Evolutionary conservation across 352 stramenopile species (phyloP).

Genomic region (Bremia lactucae): DNA sequence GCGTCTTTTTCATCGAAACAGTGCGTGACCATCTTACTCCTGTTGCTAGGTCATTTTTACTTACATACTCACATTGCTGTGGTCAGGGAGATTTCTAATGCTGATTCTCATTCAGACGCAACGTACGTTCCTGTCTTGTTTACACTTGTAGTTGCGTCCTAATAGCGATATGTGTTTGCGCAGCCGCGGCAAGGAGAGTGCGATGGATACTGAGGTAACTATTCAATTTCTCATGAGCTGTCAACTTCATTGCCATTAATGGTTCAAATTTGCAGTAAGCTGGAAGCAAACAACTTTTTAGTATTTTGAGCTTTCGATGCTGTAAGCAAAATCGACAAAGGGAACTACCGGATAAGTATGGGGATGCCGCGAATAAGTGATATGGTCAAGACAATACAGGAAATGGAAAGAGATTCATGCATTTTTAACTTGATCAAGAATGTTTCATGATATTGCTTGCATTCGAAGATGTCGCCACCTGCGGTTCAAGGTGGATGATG

Average conservation of each 20-base stretch:
- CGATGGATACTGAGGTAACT: neutral
- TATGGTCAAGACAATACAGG: conserved; percentile 12
- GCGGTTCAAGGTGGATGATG: conserved; percentile 17
- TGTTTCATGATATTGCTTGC: conserved; percentile 31
- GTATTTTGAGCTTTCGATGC: conserved; percentile 3
- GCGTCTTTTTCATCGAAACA: conserved; percentile 10
- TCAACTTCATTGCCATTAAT: neutral
- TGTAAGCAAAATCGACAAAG: conserved; percentile 1
- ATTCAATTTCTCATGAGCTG: neutral
- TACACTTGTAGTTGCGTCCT: neutral
- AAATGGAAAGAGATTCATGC: conserved; percentile 22
- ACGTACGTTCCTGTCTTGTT: neutral
- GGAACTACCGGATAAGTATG: neutral
- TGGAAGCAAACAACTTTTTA: conserved; percentile 6
- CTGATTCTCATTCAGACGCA: neutral
- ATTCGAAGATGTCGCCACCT: conserved; percentile 17
- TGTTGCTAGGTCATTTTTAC: neutral
- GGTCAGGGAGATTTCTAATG: neutral
- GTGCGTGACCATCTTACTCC: conserved; percentile 13
- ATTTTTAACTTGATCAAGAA: conserved; percentile 46
- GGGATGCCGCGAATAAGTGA: conserved; percentile 9
- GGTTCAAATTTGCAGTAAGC: conserved; percentile 10
- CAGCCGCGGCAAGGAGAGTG: neutral
- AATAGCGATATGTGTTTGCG: no score
- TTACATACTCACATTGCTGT: conserved; percentile 1